phyloP scores from a whole-genome alignment of 202 grass and related monocot genomes.

The Brachypodium distachyon region DNA sequence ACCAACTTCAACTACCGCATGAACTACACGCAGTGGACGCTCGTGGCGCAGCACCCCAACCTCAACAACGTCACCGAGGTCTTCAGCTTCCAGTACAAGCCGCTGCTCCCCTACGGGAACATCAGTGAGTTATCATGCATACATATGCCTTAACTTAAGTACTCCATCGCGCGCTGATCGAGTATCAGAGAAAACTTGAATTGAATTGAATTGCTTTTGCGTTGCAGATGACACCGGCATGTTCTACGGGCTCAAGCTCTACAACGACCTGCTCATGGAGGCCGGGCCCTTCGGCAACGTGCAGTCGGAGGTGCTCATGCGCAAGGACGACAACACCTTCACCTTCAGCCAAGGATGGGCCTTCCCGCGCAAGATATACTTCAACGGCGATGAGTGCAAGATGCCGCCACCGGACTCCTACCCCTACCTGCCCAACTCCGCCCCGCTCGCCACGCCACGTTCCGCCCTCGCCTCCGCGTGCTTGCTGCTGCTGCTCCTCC shows the following conservation, averaged over 20 bases:
- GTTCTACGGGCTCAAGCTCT: conserved; percentile 90
- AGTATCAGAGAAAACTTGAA: no score
- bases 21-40: conserved; percentile 99
- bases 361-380: conserved; percentile 88
- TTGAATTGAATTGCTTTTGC: no score
- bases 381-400: conserved; percentile 92
- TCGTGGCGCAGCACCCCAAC: conserved; percentile 85
- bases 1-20: conserved; percentile 88
- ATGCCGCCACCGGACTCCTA: conserved; percentile 70
- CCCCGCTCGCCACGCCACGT: neutral
- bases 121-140: no score
- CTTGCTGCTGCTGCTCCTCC: conserved; percentile 12
- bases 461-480: neutral
- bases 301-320: conserved; percentile 85
- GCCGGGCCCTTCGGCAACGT: conserved; percentile 64
- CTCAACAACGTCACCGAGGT: conserved; percentile 89
- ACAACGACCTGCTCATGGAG: conserved; percentile 91
- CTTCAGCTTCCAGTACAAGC: conserved; percentile 93
- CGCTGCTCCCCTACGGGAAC: conserved; percentile 47
- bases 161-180: no score
- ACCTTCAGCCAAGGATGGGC: conserved; percentile 86
- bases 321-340: conserved; percentile 67
- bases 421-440: conserved; percentile 71
- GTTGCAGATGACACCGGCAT: conserved; percentile 73
- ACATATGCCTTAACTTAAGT: no score